These are phyloP conservation scores for Cenchrus purpureus DNA, from an alignment of 176 grass and related monocot species.

Conservation along the genomic window DNA sequence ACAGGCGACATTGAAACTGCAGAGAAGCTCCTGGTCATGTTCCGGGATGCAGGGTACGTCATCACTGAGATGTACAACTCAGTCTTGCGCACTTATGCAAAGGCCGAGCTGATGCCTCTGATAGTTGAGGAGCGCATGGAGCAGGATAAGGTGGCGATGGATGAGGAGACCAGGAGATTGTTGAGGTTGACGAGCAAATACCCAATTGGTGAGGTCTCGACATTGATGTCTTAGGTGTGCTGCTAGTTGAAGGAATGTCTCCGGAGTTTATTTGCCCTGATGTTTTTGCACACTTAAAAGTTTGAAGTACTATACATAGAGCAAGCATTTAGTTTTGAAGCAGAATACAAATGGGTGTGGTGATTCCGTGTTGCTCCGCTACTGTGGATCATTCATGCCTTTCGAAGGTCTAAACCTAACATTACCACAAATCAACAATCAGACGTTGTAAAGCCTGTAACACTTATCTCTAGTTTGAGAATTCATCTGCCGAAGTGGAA, in stretches of 20 bases:
- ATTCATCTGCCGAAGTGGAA: not conserved
- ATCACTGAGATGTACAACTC: constrained; percentile 79
- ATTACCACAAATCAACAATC: not conserved
- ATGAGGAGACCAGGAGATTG: constrained; percentile 59
- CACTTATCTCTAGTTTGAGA: not conserved
- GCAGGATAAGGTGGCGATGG: constrained; percentile 63
- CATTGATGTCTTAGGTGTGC: constrained; percentile 46
- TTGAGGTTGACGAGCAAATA: constrained; percentile 60
- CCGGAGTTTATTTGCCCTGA: not conserved
- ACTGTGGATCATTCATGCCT: not conserved
- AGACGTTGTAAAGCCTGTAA: not conserved
- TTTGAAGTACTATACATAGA: not conserved
- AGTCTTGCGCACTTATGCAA: constrained; percentile 63
- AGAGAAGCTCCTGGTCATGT: constrained; percentile 68
- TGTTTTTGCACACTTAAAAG: not conserved
- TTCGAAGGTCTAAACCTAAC: not conserved
- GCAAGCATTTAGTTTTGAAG: not conserved
- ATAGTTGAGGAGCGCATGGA: constrained; percentile 83
- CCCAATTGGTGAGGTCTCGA: constrained; percentile 59
- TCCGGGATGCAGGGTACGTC: constrained; percentile 60
- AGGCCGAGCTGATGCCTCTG: constrained; percentile 69
- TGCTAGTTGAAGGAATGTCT: constrained; percentile 15
- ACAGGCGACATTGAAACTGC: constrained; percentile 59
- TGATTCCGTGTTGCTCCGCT: not conserved
- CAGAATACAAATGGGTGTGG: not conserved